These are phyloP conservation scores for Fusarium sp. DNA, from an alignment of 2,329 filamentous ascomycete genomes.

Conservation along the genomic window DNA sequence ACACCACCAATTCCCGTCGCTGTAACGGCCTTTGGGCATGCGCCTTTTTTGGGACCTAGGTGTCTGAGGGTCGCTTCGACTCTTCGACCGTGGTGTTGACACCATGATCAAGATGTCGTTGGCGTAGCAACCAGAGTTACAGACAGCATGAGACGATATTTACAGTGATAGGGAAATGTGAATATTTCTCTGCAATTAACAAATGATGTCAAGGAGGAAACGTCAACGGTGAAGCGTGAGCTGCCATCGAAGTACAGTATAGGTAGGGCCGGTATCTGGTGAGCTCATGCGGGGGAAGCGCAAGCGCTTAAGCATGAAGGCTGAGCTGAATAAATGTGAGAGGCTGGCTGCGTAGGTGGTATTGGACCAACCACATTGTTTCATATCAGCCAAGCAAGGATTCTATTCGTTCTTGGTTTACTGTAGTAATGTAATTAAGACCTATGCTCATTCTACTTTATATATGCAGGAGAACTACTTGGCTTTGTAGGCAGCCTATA, in stretches of 20 bases:
- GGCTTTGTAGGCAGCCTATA: neutral
- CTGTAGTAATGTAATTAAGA: neutral
- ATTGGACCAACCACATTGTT: constrained; percentile 2
- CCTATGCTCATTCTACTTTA: too few relatives aligned
- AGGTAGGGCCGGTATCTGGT: neutral
- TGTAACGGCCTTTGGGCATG: constrained; percentile 47
- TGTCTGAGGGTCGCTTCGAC: constrained; percentile 31
- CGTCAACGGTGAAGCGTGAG: constrained; percentile 19
- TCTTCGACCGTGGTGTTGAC: constrained; percentile 27
- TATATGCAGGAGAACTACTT: neutral
- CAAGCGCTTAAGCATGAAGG: neutral
- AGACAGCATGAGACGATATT: neutral
- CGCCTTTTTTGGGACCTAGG: constrained; percentile 47
- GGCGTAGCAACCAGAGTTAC: neutral
- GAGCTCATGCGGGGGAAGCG: constrained; percentile 22
- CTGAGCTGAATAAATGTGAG: constrained; percentile 9
- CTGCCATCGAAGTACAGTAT: constrained; percentile 7
- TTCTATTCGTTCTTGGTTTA: neutral
- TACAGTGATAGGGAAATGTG: neutral
- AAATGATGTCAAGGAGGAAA: neutral
- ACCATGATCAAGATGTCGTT: constrained; percentile 20
- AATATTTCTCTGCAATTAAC: neutral
- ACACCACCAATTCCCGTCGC: constrained; percentile 53
- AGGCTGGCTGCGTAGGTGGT: constrained; percentile 10
- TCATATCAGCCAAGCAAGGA: neutral